These are phyloP conservation scores for Talaromyces rugulosus DNA, from an alignment of 2,329 filamentous ascomycete genomes.

Conservation along the genomic window DNA sequence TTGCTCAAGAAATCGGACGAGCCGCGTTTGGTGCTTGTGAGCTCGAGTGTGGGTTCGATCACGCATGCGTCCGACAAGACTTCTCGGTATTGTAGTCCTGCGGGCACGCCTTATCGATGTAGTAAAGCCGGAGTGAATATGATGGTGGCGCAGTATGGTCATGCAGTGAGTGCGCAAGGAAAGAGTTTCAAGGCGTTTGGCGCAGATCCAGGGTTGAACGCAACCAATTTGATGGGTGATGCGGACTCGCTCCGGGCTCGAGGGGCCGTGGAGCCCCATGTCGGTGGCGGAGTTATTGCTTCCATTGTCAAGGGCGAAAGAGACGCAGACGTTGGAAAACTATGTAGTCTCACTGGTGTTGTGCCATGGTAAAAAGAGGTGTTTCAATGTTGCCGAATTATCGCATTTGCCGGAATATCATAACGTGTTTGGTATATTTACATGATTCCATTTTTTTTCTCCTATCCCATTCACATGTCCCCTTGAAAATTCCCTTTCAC, in stretches of 20 bases:
- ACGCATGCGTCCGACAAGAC: constrained; percentile 22
- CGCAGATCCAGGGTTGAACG: constrained; percentile 45
- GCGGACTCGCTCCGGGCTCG: constrained; percentile 12
- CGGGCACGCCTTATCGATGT: constrained; percentile 33
- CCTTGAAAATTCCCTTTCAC: neutral
- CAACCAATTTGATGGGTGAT: constrained; percentile 28
- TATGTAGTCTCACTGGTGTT: neutral
- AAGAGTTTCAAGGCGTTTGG: constrained; percentile 43
- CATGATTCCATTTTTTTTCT: neutral
- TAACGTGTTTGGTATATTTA: neutral
- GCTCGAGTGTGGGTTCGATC: constrained; percentile 33
- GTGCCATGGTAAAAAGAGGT: neutral
- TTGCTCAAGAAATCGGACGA: constrained; percentile 23
- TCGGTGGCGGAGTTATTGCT: constrained; percentile 36
- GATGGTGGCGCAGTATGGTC: constrained; percentile 46
- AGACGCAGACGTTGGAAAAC: constrained; percentile 38
- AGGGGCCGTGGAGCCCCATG: constrained; percentile 15
- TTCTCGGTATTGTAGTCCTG: constrained; percentile 21
- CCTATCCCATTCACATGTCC: neutral
- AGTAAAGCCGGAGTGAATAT: constrained; percentile 45
- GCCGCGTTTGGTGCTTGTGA: constrained; percentile 40
- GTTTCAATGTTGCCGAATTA: neutral
- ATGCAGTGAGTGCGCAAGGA: constrained; percentile 34
- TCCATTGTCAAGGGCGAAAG: constrained; percentile 39
- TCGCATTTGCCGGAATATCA: neutral